phyloP scores from a whole-genome alignment of 495 filamentous ascomycete species.

The Entonaema liquescens region DNA sequence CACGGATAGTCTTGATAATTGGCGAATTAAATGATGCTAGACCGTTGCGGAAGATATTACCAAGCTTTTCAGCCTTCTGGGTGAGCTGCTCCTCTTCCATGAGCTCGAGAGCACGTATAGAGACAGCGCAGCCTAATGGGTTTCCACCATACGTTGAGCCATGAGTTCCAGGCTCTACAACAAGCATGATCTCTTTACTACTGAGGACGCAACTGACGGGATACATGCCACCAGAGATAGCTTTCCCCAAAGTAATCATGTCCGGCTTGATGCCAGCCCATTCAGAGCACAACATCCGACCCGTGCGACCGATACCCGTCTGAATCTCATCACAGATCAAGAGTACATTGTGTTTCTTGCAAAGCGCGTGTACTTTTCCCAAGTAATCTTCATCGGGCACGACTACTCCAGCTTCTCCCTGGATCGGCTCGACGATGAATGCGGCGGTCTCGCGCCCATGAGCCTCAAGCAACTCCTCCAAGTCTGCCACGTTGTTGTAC shows the following conservation, averaged over 20 bases:
- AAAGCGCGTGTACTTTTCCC: conserved; percentile 79
- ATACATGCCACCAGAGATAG: conserved; percentile 98
- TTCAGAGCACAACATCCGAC: conserved; percentile 89
- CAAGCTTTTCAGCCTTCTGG: conserved; percentile 79
- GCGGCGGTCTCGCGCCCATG: conserved; percentile 88
- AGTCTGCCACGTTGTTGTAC: conserved; percentile 84
- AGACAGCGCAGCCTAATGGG: conserved; percentile 94
- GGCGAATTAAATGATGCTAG: conserved; percentile 74
- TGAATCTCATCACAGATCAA: conserved; percentile 99
- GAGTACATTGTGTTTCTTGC: conserved; percentile 92
- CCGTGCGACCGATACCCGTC: conserved; percentile 94
- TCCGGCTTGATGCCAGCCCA: conserved; percentile 97
- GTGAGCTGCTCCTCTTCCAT: conserved; percentile 91
- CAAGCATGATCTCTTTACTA: conserved; percentile 92
- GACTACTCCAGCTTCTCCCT: conserved; percentile 97
- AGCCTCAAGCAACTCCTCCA: conserved; percentile 79
- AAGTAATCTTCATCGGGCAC: conserved; percentile 94
- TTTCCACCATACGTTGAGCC: conserved; percentile 98
- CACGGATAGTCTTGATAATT: conserved; percentile 83
- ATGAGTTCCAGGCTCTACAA: conserved; percentile 96
- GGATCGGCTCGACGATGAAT: conserved; percentile 96
- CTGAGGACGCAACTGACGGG: conserved; percentile 94
- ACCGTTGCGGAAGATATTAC: conserved; percentile 83
- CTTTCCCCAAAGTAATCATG: conserved; percentile 93
- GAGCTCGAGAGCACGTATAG: conserved; percentile 94